Evolutionary conservation across 192 early-diverging fungal species (phyloP).

Genomic region (Chytriomyces sp.): DNA sequence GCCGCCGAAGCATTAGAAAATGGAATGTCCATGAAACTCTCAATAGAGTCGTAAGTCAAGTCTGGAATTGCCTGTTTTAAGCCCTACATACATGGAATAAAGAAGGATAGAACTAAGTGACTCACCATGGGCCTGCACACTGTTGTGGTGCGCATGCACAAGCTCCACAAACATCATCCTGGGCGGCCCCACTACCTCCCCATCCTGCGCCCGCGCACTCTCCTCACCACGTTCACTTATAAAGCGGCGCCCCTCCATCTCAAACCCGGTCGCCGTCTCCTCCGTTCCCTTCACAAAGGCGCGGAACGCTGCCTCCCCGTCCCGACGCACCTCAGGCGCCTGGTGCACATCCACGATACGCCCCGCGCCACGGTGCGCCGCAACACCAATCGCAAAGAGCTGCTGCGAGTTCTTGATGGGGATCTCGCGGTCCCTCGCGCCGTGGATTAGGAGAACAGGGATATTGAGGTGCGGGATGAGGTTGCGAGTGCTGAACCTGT

Average conservation of each 20-base stretch:
- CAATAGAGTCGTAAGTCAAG: conserved; percentile 28
- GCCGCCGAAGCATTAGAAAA: no score
- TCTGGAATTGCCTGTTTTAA: neutral
- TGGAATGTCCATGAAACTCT: conserved; percentile 19
- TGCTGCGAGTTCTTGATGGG: conserved; percentile 23
- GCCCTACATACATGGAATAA: neutral
- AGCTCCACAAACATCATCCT: conserved; percentile 34
- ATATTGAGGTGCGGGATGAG: conserved; percentile 32
- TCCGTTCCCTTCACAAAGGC: neutral
- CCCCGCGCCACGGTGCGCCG: neutral
- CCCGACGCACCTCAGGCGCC: neutral
- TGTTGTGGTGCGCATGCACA: conserved; percentile 35
- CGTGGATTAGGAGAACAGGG: conserved; percentile 53
- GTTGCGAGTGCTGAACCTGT: conserved; percentile 39
- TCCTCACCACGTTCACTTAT: conserved; percentile 3
- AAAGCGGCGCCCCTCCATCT: conserved; percentile 6
- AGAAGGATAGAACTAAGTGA: neutral
- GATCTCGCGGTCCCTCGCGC: conserved; percentile 50
- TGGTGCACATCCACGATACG: neutral
- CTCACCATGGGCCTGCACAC: conserved; percentile 31
- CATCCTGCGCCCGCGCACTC: conserved; percentile 1
- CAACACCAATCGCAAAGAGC: conserved; percentile 21
- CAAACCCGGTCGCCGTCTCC: conserved; percentile 3
- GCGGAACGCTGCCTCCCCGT: conserved; percentile 8
- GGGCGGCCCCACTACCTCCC: conserved; percentile 10